Base-by-base conservation (phyloP, 2,329 filamentous ascomycete species). In the Penicillium aurantiogriseum region DNA sequence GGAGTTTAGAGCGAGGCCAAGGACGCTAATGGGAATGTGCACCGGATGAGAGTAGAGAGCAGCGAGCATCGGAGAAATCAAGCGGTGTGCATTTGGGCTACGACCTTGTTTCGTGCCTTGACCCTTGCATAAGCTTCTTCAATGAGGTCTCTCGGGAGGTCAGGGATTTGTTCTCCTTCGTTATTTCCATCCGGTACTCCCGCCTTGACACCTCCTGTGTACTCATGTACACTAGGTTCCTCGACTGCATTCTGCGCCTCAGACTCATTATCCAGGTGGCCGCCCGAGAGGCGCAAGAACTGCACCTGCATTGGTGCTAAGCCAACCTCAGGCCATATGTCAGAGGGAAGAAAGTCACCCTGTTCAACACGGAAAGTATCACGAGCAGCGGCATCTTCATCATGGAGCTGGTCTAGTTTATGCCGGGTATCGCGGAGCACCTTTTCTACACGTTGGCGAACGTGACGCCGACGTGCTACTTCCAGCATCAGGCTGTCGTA, bases 401-500 rank as follows among this genome's bases (percentile, higher is more conserved):
- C 84, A 60, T 89, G 85, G 10, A 97, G 79, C 69, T 85, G 86
- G 58, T 92, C 87, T 9, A 97, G 82, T 64, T 88, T 88, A 57
- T 88, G 85, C 70, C 87, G 86, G 1, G 93, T 90, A 67, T 92
- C 92, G 59, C 84, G 85, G 69, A 92, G 88, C 27, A 96, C 85
- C 43, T 81, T 82, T 63, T 87, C 83, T 51, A 95, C 88, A 61
- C 89, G 87, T 33, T 88, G 85, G 67, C 94, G 89, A 36, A 90
- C 85, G 15, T 83, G 79, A 58, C 85, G 85, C 10, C 94, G 83
- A 25, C 94, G 82, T 51, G 89, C 88, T 6, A 92, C 88, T 73
- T 99, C 94, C 1, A 96, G 82, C 25, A 97, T 83, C 13, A 99
- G 79, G 21, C 88, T 87, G 64, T 91, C 89, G 69, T 99, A 97